A percentile compares a stretch with the other conserved stretches of the same genome.
phyloP scores from a whole-genome alignment of 306 rosid species.

The Leucaena leucocephala region DNA sequence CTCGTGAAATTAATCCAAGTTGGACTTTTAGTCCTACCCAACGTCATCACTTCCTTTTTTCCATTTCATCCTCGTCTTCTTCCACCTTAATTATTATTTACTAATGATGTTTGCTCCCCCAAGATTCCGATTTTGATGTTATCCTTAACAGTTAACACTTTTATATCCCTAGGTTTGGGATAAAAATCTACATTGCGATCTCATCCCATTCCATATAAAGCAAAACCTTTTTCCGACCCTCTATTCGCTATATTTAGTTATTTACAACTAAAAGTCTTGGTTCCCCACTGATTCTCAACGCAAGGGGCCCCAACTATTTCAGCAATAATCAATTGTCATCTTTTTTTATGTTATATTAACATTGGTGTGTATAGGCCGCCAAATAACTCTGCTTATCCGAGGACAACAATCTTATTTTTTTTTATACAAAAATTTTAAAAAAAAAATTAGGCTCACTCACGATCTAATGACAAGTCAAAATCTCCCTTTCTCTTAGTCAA shows the following conservation, averaged over 20 bases:
- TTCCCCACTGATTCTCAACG: not conserved
- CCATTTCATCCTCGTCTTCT: slow-evolving; percentile 14
- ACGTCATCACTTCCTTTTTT: not conserved
- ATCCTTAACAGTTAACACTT: slow-evolving; percentile 35
- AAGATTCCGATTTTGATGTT: slow-evolving; percentile 31
- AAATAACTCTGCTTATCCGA: not conserved
- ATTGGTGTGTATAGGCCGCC: slow-evolving; percentile 26
- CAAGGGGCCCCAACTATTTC: not conserved
- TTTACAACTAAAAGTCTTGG: not conserved
- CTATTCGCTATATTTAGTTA: not conserved
- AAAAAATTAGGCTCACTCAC: too few species aligned
- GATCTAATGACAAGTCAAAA: too few species aligned
- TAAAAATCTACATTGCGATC: slow-evolving; percentile 26
- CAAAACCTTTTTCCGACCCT: slow-evolving; percentile 31
- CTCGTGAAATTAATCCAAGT: not conserved
- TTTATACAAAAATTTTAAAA: too few species aligned
- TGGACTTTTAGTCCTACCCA: not conserved
- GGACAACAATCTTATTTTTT: too few species aligned
- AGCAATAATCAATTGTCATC: not conserved
- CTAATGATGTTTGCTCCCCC: slow-evolving; percentile 41
- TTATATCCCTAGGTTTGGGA: slow-evolving; percentile 15
- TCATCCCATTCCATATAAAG: slow-evolving; percentile 45
- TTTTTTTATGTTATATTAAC: not conserved
- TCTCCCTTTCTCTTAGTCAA: too few species aligned
- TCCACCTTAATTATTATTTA: not conserved